Evolutionary conservation across 305 asterid genomes (phyloP).

Genomic region (Fraxinus platypoda): DNA sequence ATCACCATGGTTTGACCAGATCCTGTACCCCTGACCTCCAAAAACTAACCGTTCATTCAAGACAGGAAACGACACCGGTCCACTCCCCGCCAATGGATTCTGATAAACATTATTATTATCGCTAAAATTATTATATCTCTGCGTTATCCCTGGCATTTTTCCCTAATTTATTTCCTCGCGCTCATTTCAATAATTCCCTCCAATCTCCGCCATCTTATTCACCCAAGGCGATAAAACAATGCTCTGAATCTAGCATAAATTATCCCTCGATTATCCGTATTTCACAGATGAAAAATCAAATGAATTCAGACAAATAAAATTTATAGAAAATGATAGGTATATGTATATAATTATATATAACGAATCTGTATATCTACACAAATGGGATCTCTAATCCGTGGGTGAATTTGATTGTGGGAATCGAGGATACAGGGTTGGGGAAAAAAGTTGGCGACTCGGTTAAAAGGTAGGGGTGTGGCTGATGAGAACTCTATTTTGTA

Average conservation of each 20-base stretch:
- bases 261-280: slow-evolving; percentile 11
- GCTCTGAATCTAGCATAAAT: neutral
- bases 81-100: slow-evolving; percentile 42
- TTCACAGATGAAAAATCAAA: slow-evolving; percentile 38
- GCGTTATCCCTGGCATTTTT: slow-evolving; percentile 71
- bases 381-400: slow-evolving; percentile 5
- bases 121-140: slow-evolving; percentile 40
- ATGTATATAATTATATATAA: neutral
- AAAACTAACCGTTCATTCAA: slow-evolving; percentile 41
- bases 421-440: neutral
- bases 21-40: slow-evolving; percentile 39
- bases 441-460: neutral
- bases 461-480: neutral
- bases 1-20: slow-evolving; percentile 76
- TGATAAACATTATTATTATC: slow-evolving; percentile 28
- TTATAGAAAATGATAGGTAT: neutral
- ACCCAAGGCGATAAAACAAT: neutral
- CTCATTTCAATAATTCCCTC: slow-evolving; percentile 31
- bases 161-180: slow-evolving; percentile 34
- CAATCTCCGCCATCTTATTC: slow-evolving; percentile 26
- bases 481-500: neutral
- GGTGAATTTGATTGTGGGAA: slow-evolving; percentile 17
- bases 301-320: slow-evolving; percentile 31
- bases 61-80: slow-evolving; percentile 37
- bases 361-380: neutral